Evolutionary conservation across 2,329 filamentous ascomycete genomes (phyloP).

Genomic region (Fusarium kyushuense): DNA sequence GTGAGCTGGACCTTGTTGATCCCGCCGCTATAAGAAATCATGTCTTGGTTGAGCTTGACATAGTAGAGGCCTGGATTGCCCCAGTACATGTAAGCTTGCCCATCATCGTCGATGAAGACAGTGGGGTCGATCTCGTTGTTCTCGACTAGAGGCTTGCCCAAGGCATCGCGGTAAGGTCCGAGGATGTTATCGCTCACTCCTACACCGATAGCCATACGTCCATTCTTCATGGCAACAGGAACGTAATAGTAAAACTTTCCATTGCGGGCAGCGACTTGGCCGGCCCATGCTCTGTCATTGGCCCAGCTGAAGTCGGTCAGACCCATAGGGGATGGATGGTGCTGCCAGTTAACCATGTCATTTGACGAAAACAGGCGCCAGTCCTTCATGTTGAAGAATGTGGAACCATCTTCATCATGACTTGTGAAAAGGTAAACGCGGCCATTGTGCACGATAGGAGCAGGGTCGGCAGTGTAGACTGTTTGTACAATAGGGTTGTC

Average conservation of each 20-base stretch:
- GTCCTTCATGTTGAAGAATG: slow-evolving; percentile 53
- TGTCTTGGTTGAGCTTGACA: slow-evolving; percentile 52
- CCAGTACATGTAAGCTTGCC: slow-evolving; percentile 54
- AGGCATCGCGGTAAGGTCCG: slow-evolving; percentile 54
- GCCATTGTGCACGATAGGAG: slow-evolving; percentile 53
- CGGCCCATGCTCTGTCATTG: slow-evolving; percentile 52
- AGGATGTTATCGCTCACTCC: slow-evolving; percentile 52
- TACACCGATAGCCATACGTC: slow-evolving; percentile 55
- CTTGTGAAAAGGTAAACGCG: slow-evolving; percentile 55
- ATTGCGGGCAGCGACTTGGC: slow-evolving; percentile 52
- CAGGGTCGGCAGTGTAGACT: slow-evolving; percentile 56
- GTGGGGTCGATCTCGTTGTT: slow-evolving; percentile 55
- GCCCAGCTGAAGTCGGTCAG: slow-evolving; percentile 54
- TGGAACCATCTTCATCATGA: slow-evolving; percentile 51
- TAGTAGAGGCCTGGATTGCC: slow-evolving; percentile 54
- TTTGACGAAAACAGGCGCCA: slow-evolving; percentile 53
- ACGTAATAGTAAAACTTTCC: slow-evolving; percentile 55
- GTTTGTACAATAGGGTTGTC: slow-evolving; percentile 19
- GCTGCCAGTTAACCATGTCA: slow-evolving; percentile 50
- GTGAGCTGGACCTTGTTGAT: slow-evolving; percentile 8
- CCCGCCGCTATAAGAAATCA: slow-evolving; percentile 44
- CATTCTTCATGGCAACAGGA: slow-evolving; percentile 49
- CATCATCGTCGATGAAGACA: slow-evolving; percentile 54
- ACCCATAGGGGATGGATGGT: slow-evolving; percentile 49
- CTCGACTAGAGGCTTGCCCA: slow-evolving; percentile 53